phyloP scores from a whole-genome alignment of 2,329 filamentous ascomycete species.

The Colletotrichum musicola region DNA sequence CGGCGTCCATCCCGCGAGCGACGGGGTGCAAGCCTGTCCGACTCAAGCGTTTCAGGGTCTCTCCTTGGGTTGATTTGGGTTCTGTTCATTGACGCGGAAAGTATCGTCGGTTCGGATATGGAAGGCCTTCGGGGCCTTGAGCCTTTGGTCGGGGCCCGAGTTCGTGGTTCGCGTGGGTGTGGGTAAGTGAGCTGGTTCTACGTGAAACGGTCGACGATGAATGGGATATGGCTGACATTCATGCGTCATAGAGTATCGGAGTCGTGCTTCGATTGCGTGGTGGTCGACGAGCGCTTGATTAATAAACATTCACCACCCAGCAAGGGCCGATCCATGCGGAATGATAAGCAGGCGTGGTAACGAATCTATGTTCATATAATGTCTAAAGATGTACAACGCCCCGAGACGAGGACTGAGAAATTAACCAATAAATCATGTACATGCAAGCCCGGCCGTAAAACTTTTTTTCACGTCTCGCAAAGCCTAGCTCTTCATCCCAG shows the following conservation, averaged over 20 bases:
- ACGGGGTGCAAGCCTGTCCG: conserved; percentile 69
- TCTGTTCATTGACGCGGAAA: conserved; percentile 58
- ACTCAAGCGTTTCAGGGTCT: conserved; percentile 48
- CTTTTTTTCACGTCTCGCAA: conserved; percentile 2
- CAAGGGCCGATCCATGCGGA: too few relatives aligned
- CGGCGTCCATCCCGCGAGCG: conserved; percentile 65
- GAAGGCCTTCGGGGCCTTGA: conserved; percentile 67
- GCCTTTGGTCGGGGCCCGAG: conserved; percentile 61
- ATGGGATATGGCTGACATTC: too few relatives aligned
- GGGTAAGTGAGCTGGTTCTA: conserved; percentile 44
- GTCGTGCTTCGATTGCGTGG: too few relatives aligned
- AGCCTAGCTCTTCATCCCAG: neutral
- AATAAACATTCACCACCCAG: too few relatives aligned
- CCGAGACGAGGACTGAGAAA: conserved; percentile 14
- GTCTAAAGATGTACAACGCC: conserved; percentile 21
- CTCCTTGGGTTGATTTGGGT: conserved; percentile 59
- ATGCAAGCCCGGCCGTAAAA: conserved; percentile 17
- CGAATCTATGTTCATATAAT: conserved; percentile 29
- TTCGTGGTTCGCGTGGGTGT: conserved; percentile 52
- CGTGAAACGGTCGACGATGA: too few relatives aligned
- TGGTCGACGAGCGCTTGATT: too few relatives aligned
- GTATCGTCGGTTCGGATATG: conserved; percentile 59
- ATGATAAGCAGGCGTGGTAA: neutral
- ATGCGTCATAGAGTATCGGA: too few relatives aligned
- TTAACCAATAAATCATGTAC: conserved; percentile 32